A percentile compares a stretch with the other conserved stretches of the same genome.
These are phyloP conservation scores for Lathyrus tuberosus DNA, from an alignment of 306 rosid genomes.

Conservation along the genomic window DNA sequence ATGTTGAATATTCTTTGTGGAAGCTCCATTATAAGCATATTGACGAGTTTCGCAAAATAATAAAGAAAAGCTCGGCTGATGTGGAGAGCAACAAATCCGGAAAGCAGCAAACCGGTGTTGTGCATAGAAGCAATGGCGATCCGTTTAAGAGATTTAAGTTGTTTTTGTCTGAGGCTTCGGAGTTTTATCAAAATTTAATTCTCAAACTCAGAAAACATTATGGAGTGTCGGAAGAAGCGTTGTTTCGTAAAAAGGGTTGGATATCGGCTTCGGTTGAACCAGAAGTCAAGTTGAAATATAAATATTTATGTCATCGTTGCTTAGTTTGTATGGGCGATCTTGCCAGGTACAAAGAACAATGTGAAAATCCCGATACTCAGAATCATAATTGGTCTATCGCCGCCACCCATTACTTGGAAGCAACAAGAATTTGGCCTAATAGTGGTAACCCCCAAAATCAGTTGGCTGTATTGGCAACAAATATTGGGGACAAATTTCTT, in stretches of 20 bases:
- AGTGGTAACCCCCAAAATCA: slow-evolving; percentile 98
- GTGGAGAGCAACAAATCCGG: slow-evolving; percentile 47
- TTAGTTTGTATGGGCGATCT: slow-evolving; percentile 96
- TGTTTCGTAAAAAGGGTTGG: slow-evolving; percentile 48
- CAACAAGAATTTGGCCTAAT: slow-evolving; percentile 89
- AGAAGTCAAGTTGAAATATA: slow-evolving; percentile 61
- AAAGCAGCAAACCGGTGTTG: slow-evolving; percentile 34
- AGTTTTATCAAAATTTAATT: slow-evolving; percentile 75
- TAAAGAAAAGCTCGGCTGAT: slow-evolving; percentile 61
- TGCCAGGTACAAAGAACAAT: slow-evolving; percentile 81
- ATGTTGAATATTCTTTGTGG: slow-evolving; percentile 92
- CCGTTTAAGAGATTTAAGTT: slow-evolving; percentile 57
- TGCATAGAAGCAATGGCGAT: slow-evolving; percentile 39
- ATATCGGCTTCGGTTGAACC: slow-evolving; percentile 46
- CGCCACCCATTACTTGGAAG: slow-evolving; percentile 85
- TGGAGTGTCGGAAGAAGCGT: slow-evolving; percentile 62
- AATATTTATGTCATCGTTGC: slow-evolving; percentile 87
- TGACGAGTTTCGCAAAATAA: slow-evolving; percentile 83
- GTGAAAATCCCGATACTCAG: slow-evolving; percentile 60
- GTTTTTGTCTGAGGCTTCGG: slow-evolving; percentile 76
- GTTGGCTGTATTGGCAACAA: slow-evolving; percentile 97
- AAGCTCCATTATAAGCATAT: slow-evolving; percentile 94
- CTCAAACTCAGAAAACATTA: slow-evolving; percentile 58
- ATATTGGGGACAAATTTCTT: slow-evolving; percentile 87
- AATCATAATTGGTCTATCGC: slow-evolving; percentile 85